Base-by-base conservation (phyloP, 1,139 yeast genomes). In the Zygosaccharomyces pseudobailii region DNA sequence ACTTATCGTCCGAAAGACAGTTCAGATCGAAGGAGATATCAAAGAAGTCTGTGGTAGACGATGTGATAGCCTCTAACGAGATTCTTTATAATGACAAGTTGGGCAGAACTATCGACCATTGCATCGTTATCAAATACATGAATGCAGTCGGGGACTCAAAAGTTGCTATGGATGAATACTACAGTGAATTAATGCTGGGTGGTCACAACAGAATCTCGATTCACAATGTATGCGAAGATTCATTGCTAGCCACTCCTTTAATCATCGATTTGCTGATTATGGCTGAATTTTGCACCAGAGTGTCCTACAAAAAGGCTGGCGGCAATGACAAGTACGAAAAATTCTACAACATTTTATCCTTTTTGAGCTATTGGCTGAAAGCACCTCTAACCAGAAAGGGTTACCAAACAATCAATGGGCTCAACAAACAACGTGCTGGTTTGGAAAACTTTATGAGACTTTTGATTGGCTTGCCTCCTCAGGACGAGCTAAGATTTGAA, bases 161-260 rank as follows among this genome's bases (percentile, higher is more conserved):
- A 76, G 96, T 90, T 54, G 97, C 97, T 47, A 90, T 90, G 97
- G 97, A 90, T 70, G 97, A 90, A 74, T 90, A 90, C 72, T 88
- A 89, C 74, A 85, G 95, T 52, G 97, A 90, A 71, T 81, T 90
- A 67, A 89, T 90, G 97, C 79, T 90, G 62, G 97, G 97, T 53
- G 97, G 97, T 42, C 97, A 89, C 73, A 90, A 89, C 74, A 85
- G 92, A 68, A 86, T 90, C 56, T 82, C 94, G 48, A 85, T 90
- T 65, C 96, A 89, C 73, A 90, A 90, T 66, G 96, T 90, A 36
- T 90, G 97, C 71, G 97, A 90, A 72, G 97, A 90, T 70, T 89
- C 97, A 3, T 75, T 90, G 61, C 78, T 90, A 68, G 97, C 97
- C 30, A 86, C 97, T 23, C 97, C 97, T 45, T 76, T 90, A 70